Conservation (phyloP, 495 filamentous ascomycete species). For the Terfezia claveryi region DNA sequence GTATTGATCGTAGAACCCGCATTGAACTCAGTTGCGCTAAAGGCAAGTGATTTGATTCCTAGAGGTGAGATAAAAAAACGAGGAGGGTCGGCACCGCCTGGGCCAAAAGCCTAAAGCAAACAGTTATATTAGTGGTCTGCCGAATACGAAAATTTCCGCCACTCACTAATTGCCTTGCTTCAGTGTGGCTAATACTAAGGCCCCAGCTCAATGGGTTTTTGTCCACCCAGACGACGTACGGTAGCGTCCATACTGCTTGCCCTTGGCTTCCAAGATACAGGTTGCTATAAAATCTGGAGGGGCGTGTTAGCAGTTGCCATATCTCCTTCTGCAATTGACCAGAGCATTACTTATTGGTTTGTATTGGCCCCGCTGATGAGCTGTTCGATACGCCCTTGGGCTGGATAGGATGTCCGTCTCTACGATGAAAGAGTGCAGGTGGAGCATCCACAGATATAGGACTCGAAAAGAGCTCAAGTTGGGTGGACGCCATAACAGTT, state of each 20-base stretch:
- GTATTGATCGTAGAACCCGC: slow-evolving; percentile 33
- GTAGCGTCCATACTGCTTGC: slow-evolving; percentile 55
- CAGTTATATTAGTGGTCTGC: not conserved
- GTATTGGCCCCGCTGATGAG: no score
- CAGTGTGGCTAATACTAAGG: slow-evolving; percentile 10
- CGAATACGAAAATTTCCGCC: no score
- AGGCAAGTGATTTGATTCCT: slow-evolving; percentile 54
- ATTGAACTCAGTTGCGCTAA: slow-evolving; percentile 53
- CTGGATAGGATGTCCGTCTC: no score
- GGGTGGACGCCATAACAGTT: no score
- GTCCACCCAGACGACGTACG: slow-evolving; percentile 34
- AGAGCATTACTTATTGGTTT: no score
- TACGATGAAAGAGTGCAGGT: no score
- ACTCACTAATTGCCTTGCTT: not conserved
- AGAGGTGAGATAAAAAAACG: slow-evolving; percentile 63
- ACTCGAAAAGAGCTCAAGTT: no score
- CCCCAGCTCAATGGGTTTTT: not conserved
- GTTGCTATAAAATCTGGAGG: slow-evolving; percentile 50
- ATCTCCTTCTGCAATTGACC: no score
- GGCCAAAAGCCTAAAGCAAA: slow-evolving; percentile 15
- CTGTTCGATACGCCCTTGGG: no score
- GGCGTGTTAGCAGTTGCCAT: no score
- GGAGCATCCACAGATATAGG: no score
- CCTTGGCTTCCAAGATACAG: slow-evolving; percentile 60
- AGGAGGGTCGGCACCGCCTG: slow-evolving; percentile 31